Conservation (phyloP, 2,329 filamentous ascomycete genomes). For the Talaromyces sp. region DNA sequence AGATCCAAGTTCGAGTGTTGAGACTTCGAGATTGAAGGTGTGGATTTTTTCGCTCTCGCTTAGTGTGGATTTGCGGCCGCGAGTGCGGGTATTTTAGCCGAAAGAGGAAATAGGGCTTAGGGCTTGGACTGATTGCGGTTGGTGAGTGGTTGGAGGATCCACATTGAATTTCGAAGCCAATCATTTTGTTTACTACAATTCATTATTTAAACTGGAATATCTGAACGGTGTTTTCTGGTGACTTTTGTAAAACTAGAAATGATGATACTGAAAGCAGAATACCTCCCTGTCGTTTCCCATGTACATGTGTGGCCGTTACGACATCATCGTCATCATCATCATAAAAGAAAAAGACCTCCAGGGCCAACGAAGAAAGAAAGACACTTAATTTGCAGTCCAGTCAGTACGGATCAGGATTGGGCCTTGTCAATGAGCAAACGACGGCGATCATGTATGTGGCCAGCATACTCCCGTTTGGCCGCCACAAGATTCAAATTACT, state of each 20-base stretch:
- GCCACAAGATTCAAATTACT: slow-evolving; percentile 25
- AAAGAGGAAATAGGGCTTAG: slow-evolving; percentile 18
- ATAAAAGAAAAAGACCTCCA: not conserved
- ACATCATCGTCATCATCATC: not conserved
- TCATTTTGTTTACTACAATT: not conserved
- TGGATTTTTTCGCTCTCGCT: slow-evolving; percentile 44
- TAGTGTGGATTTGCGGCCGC: slow-evolving; percentile 26
- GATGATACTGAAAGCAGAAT: not conserved
- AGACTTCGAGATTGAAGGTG: slow-evolving; percentile 23
- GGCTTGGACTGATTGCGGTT: not conserved
- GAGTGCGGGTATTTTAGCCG: slow-evolving; percentile 10
- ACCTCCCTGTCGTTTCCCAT: not conserved
- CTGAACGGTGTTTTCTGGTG: not conserved
- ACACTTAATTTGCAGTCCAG: not conserved
- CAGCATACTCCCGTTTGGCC: slow-evolving; percentile 20
- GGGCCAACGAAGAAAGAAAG: slow-evolving; percentile 1
- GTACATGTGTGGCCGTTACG: not conserved
- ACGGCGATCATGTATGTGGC: slow-evolving; percentile 14
- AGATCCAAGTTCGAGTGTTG: slow-evolving; percentile 27
- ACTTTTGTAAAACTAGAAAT: no score
- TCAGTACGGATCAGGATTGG: not conserved
- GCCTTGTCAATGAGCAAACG: not conserved
- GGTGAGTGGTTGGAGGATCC: not conserved
- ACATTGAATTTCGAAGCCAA: not conserved
- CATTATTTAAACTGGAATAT: not conserved